Conservation (phyloP, 1,284 basidiomycete genomes). For the Ceratorhiza oryzae-sativae region DNA sequence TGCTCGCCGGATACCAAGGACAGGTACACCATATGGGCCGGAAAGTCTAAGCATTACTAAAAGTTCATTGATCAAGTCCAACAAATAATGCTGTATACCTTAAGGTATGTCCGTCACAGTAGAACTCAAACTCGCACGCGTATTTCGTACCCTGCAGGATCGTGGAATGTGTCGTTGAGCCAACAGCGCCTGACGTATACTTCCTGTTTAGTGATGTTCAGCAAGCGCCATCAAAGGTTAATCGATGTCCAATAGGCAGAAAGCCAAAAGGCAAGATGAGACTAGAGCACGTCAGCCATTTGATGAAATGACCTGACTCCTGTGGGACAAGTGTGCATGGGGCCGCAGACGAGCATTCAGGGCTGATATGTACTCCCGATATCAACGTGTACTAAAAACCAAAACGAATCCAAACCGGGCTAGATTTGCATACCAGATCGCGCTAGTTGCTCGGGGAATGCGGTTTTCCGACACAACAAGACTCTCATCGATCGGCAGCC, state of each 20-base stretch:
- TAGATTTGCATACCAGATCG: conserved; percentile 65
- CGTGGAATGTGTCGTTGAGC: conserved; percentile 87
- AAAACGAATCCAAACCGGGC: not conserved
- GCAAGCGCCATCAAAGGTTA: conserved; percentile 6
- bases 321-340: not conserved
- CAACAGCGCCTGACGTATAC: conserved; percentile 90
- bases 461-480: conserved; percentile 79
- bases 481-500: conserved; percentile 80
- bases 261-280: not conserved
- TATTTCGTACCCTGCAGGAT: conserved; percentile 90
- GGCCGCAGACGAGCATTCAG: too few relatives aligned
- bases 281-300: conserved; percentile 2
- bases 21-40: conserved; percentile 62
- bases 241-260: conserved; percentile 32
- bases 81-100: conserved; percentile 40
- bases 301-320: not conserved
- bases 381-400: too few relatives aligned
- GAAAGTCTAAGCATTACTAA: conserved; percentile 18
- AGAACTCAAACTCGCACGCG: conserved; percentile 90
- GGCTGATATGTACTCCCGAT: too few relatives aligned
- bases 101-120: conserved; percentile 81
- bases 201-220: conserved; percentile 63
- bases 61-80: too few relatives aligned
- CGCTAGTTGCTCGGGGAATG: conserved; percentile 79
- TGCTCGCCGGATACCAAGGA: conserved; percentile 82